Conservation (phyloP, 73 alveolate species). For the Paramecium octaurelia region DNA sequence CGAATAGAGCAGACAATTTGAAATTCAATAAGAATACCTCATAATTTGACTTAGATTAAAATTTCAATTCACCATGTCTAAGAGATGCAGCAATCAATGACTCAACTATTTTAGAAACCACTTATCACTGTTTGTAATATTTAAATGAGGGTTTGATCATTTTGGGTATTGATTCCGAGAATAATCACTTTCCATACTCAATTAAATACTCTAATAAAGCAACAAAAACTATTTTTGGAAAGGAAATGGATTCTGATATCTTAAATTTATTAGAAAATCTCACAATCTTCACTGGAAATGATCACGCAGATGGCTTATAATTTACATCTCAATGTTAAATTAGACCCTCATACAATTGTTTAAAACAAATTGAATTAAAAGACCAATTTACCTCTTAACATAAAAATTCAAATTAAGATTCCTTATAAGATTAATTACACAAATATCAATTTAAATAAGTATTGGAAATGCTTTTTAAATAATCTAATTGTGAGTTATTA, state of each 20-base stretch:
- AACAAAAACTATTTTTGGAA: neutral
- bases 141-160: neutral
- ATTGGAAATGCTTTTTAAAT: neutral
- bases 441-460: neutral
- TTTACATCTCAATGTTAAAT: neutral
- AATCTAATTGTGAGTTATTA: neutral
- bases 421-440: neutral
- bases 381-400: neutral
- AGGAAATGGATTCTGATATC: neutral
- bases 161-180: neutral
- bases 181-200: neutral
- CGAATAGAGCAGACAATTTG: neutral
- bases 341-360: neutral
- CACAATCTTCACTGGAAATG: neutral
- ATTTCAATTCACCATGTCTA: neutral
- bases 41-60: neutral
- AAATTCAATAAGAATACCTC: neutral
- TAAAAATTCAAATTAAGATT: neutral
- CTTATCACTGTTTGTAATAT: neutral
- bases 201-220: neutral
- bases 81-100: neutral
- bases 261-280: neutral
- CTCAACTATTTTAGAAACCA: neutral
- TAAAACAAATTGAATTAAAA: neutral
- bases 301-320: neutral